Base-by-base conservation (phyloP, 257 asterid species). In the Ilex asprella region DNA sequence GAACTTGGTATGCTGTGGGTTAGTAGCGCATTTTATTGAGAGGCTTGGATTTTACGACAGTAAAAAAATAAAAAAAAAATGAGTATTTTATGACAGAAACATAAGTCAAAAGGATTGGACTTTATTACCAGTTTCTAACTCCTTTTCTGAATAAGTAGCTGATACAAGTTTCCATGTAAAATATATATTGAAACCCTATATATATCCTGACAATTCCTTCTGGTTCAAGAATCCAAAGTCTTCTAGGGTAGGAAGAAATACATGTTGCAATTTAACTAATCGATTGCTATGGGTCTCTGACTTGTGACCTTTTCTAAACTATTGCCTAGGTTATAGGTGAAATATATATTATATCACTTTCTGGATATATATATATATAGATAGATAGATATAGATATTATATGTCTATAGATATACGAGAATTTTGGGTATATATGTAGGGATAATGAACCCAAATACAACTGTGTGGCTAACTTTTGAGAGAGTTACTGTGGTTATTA, bases 101-200 rank as follows among this genome's bases (percentile, higher is more conserved):
- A 3, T 21, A 53, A 53, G 30, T 53, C 57, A 53, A 16, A 53
- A 53, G 10, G 57, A 53, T 53, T 6, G 11, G 11, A 27, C 10
- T 49, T 53, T 53, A 2, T 14, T 4, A 46, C n/a, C n/a, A 53
- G 30, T 53, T 53, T 7, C 11, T 53, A n/a, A 53, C 57, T 15
- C 8, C 15, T 50, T 50, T 0, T 3, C 10, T 16, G 30, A 53
- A 53, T 16, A 53, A 53, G 27, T 53, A 53, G 30, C 30, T 60
- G 55, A 63, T 30, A 27, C 65, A 76, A 72, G 66, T 64, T 72
- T 70, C 67, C 59, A 35, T 44, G 60, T 21, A 21, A 21, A 21
- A 32, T 63, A n/a, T 41, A 59, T 31, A 49, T 60, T 63, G 46
- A 51, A 58, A 55, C 39, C 10, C 13, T 29, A 50, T 21, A 52